A percentile compares a stretch with the other conserved stretches of the same genome.
These are phyloP conservation scores for Colletotrichum spaethianum DNA, from an alignment of 2,329 filamentous ascomycete species.

Conservation along the genomic window DNA sequence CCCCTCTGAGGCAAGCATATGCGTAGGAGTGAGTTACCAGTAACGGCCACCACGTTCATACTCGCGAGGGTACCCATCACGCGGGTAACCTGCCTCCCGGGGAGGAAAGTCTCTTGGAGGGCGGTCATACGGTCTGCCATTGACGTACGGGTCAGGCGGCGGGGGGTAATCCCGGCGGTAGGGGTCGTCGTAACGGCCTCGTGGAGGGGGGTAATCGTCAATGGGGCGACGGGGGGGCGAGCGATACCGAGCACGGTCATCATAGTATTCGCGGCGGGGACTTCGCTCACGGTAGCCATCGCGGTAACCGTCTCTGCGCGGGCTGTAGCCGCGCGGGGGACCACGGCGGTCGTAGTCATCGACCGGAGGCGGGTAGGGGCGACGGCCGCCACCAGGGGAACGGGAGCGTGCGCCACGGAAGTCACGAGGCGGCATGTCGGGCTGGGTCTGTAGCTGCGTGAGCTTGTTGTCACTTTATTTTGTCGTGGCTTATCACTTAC, in stretches of 20 bases:
- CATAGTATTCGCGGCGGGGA: slow-evolving; percentile 89
- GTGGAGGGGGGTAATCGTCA: slow-evolving; percentile 81
- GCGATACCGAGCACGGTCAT: slow-evolving; percentile 84
- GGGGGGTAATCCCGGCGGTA: slow-evolving; percentile 80
- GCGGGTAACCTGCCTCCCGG: slow-evolving; percentile 64
- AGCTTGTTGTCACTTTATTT: slow-evolving; percentile 20
- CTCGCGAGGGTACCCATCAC: slow-evolving; percentile 61
- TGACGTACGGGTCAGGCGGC: slow-evolving; percentile 74
- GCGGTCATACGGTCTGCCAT: slow-evolving; percentile 70
- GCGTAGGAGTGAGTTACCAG: slow-evolving; percentile 57
- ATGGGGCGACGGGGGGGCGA: slow-evolving; percentile 84
- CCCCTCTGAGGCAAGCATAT: slow-evolving; percentile 34
- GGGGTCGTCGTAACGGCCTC: slow-evolving; percentile 81
- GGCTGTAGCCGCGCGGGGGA: slow-evolving; percentile 86
- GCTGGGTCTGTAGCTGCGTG: slow-evolving; percentile 73
- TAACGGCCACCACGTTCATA: slow-evolving; percentile 67
- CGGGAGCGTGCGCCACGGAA: slow-evolving; percentile 82
- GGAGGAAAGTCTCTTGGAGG: slow-evolving; percentile 64
- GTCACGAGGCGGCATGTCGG: slow-evolving; percentile 79
- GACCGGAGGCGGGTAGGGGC: slow-evolving; percentile 76
- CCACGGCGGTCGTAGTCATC: slow-evolving; percentile 90
- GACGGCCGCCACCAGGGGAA: slow-evolving; percentile 73
- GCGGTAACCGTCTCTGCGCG: slow-evolving; percentile 75
- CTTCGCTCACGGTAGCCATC: slow-evolving; percentile 91
- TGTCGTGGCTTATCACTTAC: slow-evolving; percentile 67